Base-by-base conservation (phyloP, 148 eudicot species). In the Bassia scoparia region DNA sequence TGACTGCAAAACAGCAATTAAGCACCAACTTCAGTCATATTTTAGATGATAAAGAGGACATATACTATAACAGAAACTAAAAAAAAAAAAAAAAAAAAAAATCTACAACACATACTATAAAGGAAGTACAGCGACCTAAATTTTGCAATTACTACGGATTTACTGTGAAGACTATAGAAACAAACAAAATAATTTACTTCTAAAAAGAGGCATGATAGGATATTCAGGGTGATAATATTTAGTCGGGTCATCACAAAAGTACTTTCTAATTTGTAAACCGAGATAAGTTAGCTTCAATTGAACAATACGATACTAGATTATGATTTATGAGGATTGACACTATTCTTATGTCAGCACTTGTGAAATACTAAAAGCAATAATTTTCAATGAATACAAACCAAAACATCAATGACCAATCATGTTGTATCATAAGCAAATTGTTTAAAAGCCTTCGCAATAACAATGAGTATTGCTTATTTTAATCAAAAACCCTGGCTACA, bases 1-100 rank as follows among this genome's bases (percentile, higher is more conserved):
- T 5, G 86, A 76, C 97, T 95, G 83, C 79, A 84, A 68, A 13
- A 62, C 38, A 26, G 63, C 24, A 68, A 17, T 20, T 26, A 53
- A 50, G 58, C 15, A 30, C 23, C 29, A 56, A 17, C 21, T 24
- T 37, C 48, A 59, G n/a, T 38, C 52, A 74, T 2, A 14, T 38
- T n/a, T 26, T 31, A 4, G 3, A 43, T 1, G n/a, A 44, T 23
- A 26, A 34, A 48, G n/a, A 43, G 23, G n/a, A n/a, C n/a, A 30
- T 24, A 27, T 6, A 23, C 0, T 23, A 17, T 49, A 34, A 4
- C 12, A 21, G 8, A 10, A 14, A 11, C 31, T 37, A 48, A 59
- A 44, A n/a, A 44, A 0, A 23, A 5, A 30, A 33, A 37, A 29
- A 2, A 30, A 17, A 37, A 15, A 17, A 61, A 10, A 41, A 10